Evolutionary conservation across 176 grass and related monocot genomes (phyloP).

Genomic region (Raddia guianensis): DNA sequence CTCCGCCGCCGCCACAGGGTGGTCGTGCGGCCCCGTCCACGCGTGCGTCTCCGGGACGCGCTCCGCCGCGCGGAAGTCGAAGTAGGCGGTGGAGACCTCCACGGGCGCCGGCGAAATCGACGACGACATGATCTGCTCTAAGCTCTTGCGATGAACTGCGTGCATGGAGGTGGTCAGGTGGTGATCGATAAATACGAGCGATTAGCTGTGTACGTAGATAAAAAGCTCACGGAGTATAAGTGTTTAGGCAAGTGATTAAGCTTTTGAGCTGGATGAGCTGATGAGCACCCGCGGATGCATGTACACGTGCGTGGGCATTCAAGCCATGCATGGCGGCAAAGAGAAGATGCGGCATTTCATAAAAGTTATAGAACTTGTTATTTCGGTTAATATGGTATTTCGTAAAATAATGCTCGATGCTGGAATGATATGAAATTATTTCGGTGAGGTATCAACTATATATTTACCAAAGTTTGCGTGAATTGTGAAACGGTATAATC

Average conservation of each 20-base stretch:
- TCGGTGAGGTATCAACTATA: too few relatives aligned
- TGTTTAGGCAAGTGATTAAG: not conserved
- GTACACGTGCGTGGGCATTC: not conserved
- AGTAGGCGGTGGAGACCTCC: not conserved
- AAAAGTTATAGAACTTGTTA: too few relatives aligned
- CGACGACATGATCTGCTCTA: not conserved
- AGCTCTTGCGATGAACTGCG: not conserved
- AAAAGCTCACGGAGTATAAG: too few relatives aligned
- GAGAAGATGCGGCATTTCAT: not conserved
- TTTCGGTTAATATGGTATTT: too few relatives aligned
- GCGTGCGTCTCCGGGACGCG: constrained; percentile 58
- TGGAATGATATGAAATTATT: too few relatives aligned
- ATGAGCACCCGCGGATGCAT: too few relatives aligned
- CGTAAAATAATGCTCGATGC: too few relatives aligned
- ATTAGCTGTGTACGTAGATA: not conserved
- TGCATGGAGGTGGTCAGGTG: too few relatives aligned
- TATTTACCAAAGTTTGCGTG: too few relatives aligned
- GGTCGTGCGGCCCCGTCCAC: constrained; percentile 41
- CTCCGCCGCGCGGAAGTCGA: constrained; percentile 23
- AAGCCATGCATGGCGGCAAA: not conserved
- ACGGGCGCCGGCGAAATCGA: not conserved
- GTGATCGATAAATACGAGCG: not conserved
- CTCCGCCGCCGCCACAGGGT: constrained; percentile 4
- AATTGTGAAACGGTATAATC: too few relatives aligned
- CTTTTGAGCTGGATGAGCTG: not conserved